Evolutionary conservation across 192 early-diverging fungal genomes (phyloP), one percentile per base, ranked within the genome.

Genomic region (Podila verticillata): DNA sequence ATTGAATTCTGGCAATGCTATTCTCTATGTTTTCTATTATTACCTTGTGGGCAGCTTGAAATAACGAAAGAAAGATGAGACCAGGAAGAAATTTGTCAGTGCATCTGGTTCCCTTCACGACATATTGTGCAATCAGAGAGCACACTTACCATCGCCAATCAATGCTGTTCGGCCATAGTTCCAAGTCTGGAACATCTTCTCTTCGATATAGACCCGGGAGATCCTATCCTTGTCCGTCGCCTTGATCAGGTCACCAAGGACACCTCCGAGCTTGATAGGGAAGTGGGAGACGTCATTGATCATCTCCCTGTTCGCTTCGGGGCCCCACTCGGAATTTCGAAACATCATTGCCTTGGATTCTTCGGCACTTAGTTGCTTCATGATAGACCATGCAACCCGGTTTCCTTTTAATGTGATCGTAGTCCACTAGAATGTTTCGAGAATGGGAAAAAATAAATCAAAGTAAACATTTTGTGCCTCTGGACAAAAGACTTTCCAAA

Each of bases 181-280:
- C 69, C 69, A 63, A 13, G 69, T 71, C 22, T 63, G 28, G 24
- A 71, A 71, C 7, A 71, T 17, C 32, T 71, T 71, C 24, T 71
- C 69, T 32, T 71, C 69, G 29, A 71, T 56, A 22, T 34, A 71
- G 29, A 71, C 69, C 29, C 36, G 63, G 4, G 69, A 71, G 7
- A 71, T 71, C 49, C n/a, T 26, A 13, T 71, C 61, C 32, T 31
- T 62, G 5, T 59, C 59, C 17, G 69, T 71, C 2, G 48, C 48
- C 7, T 32, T 30, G 8, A 71, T 61, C 44, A 71, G 9, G 2
- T 71, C 69, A 8, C 48, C 61, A 19, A 71, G 24, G 7, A 24
- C n/a, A 22, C 69, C 61, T 36, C 69, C 61, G 0, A 12, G 61
- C 2, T 39, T 59, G 7, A n/a, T 51, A 2, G 24, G 69, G 10